These are phyloP conservation scores for Salix udensis DNA, from an alignment of 345 rosid species.

Conservation along the genomic window DNA sequence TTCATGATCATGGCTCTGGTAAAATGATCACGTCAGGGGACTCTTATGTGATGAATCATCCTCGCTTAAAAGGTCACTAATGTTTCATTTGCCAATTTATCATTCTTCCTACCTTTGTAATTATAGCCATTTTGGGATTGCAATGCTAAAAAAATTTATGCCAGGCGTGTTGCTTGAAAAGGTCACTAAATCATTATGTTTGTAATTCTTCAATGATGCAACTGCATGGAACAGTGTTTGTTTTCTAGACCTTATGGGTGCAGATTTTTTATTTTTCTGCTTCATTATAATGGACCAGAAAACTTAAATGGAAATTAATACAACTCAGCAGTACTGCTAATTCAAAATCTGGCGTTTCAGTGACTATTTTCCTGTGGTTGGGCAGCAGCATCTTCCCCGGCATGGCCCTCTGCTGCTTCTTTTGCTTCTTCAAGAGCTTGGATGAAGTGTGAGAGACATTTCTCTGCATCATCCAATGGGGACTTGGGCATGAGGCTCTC, in stretches of 20 bases:
- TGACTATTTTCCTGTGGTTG: slow-evolving; percentile 8
- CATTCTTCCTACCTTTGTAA: neutral
- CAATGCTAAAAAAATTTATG: neutral
- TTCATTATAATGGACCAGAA: neutral
- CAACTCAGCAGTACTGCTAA: neutral
- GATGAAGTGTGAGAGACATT: slow-evolving; percentile 36
- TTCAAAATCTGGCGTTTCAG: neutral
- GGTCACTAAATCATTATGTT: neutral
- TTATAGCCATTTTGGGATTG: neutral
- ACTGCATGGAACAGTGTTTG: neutral
- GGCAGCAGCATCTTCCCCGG: neutral
- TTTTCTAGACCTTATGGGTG: neutral
- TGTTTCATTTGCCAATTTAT: slow-evolving; percentile 3
- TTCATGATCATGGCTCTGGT: slow-evolving; percentile 5
- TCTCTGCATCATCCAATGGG: slow-evolving; percentile 23
- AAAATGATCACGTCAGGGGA: neutral
- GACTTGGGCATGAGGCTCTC: slow-evolving; percentile 56
- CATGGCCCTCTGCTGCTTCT: slow-evolving; percentile 2
- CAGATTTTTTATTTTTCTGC: neutral
- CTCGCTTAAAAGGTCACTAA: slow-evolving; percentile 13
- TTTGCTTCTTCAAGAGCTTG: slow-evolving; percentile 39
- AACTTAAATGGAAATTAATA: neutral
- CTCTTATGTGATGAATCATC: slow-evolving; percentile 17
- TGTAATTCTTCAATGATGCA: neutral
- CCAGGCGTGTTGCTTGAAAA: neutral